phyloP scores from a whole-genome alignment of 306 rosid species.

The Vigna mungo region DNA sequence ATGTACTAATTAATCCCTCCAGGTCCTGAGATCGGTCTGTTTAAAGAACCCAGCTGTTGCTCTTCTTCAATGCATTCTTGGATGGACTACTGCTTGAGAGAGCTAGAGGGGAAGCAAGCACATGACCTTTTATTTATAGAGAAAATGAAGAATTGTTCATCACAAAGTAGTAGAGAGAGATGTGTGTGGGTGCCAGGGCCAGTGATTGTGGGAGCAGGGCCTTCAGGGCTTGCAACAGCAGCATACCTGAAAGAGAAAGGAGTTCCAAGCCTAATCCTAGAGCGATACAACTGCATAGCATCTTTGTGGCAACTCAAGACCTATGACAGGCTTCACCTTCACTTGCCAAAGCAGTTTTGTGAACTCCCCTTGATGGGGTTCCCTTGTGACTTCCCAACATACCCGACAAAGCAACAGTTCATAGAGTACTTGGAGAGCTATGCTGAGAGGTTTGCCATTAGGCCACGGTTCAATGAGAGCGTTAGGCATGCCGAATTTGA shows the following conservation, averaged over 20 bases:
- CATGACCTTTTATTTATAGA: constrained; percentile 65
- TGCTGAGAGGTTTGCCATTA: constrained; percentile 54
- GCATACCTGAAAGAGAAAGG: constrained; percentile 64
- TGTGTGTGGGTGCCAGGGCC: constrained; percentile 56
- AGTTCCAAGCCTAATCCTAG: constrained; percentile 62
- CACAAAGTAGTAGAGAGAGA: neutral
- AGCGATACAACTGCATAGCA: constrained; percentile 84
- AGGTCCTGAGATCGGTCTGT: neutral
- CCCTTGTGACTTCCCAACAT: constrained; percentile 69
- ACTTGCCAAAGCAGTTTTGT: constrained; percentile 80
- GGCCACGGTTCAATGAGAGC: constrained; percentile 62
- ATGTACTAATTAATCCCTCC: neutral
- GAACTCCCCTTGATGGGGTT: constrained; percentile 72
- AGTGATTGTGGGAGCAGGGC: constrained; percentile 86
- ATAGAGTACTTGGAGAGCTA: constrained; percentile 63
- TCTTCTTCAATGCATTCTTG: neutral
- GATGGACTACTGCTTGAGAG: constrained; percentile 57
- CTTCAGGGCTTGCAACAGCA: constrained; percentile 83
- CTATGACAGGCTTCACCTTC: constrained; percentile 75
- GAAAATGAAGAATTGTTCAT: constrained; percentile 33
- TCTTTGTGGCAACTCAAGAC: constrained; percentile 86
- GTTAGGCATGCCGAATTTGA: constrained; percentile 65
- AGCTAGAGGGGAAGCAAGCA: constrained; percentile 72
- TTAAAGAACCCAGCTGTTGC: neutral
- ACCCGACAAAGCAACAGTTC: constrained; percentile 81